These are phyloP conservation scores for Krasilnikovozyma curviuscula DNA, from an alignment of 768 basidiomycete genomes.

Conservation along the genomic window DNA sequence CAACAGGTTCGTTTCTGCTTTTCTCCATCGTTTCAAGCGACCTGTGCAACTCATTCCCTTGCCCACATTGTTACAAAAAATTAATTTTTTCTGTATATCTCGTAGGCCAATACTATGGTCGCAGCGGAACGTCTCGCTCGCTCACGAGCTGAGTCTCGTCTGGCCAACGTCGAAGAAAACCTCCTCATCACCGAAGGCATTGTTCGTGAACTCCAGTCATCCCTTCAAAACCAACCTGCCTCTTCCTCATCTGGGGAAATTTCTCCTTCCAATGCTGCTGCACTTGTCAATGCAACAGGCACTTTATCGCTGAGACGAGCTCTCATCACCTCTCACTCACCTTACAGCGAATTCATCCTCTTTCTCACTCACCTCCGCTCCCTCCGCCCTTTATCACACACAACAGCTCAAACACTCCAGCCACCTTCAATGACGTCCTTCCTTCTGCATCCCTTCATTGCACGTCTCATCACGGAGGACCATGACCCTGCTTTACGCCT, in stretches of 20 bases:
- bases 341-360: conserved; percentile 59
- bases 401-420: conserved; percentile 35
- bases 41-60: no score
- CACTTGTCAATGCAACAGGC: not conserved
- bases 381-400: conserved; percentile 40
- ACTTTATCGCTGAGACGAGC: not conserved
- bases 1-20: conserved; percentile 26
- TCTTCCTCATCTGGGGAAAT: not conserved
- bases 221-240: conserved; percentile 43
- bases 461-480: conserved; percentile 58
- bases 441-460: conserved; percentile 56
- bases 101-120: conserved; percentile 93
- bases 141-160: conserved; percentile 53
- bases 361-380: conserved; percentile 60
- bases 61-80: not conserved
- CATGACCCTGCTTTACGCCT: conserved; percentile 84
- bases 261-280: not conserved
- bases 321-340: conserved; percentile 39
- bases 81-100: not conserved
- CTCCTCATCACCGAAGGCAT: conserved; percentile 70
- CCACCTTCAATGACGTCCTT: conserved; percentile 40
- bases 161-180: conserved; percentile 54
- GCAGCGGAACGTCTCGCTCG: conserved; percentile 58
- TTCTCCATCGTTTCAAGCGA: not conserved
- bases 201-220: conserved; percentile 60